Evolutionary conservation across 805 yeast species (phyloP), one percentile per base, ranked within the genome.

Genomic region (Yarrowia sp.): DNA sequence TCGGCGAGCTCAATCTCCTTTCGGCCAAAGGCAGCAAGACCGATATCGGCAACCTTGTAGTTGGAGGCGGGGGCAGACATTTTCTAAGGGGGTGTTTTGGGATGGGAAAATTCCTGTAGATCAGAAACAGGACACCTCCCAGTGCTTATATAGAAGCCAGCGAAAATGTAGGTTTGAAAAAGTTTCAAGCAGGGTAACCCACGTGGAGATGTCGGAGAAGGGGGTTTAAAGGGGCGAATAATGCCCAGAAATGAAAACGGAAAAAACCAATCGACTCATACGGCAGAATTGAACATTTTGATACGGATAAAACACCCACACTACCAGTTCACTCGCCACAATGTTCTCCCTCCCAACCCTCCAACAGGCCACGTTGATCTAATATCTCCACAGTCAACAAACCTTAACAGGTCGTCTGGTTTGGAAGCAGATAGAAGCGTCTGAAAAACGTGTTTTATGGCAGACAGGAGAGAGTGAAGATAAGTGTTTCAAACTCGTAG

Each of bases 11-110:
- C 98, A 75, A 93, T 95, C 82, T 93, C 99, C 82, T 93, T 95
- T 85, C 99, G 92, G 83, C 99, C 99, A 81, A 95, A 93, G 77
- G 99, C 99, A 77, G 99, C 98, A 71, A 93, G 86, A 73, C 97
- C 90, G 81, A 95, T 89, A 81, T 93, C 99, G 74, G 98, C 96
- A 79, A 93, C 97, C 82, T 95, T 93, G 85, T 85, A 95, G 81
- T 86, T 89, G 73, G 79, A 81, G 71, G 88, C 85, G 74, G 68
- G 67, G 46, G 71, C 69, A 65, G 64, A 44, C 70, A 68, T 70
- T 65, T 54, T 65, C 12, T n/a, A n/a, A 26, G n/a, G 44, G 44
- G 41, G 38, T 5, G 30, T n/a, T 30, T 17, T 30, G 56, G 16
- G 9, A n/a, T n/a, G 32, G 33, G 26, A 24, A 35, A 26, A 16